A percentile compares a stretch with the other conserved stretches of the same genome.
These are phyloP conservation scores for Pleurotus pulmonarius DNA, from an alignment of 768 basidiomycete species.

Conservation along the genomic window DNA sequence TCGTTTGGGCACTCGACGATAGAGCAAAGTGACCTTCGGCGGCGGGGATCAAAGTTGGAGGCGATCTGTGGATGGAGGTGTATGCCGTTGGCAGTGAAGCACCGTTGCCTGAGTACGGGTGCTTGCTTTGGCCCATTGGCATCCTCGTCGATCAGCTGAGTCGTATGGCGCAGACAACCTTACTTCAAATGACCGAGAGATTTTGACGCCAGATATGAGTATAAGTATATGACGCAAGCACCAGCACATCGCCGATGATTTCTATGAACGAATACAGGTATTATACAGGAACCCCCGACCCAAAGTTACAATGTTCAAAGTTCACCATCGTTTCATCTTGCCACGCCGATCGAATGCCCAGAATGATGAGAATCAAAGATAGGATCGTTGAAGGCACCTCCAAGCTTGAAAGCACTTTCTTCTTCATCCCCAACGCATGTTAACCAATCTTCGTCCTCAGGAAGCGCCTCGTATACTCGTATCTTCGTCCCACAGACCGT, in stretches of 20 bases:
- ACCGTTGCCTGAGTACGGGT: not conserved
- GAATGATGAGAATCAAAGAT: constrained; percentile 23
- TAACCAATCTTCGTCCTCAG: constrained; percentile 1
- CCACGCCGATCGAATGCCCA: constrained; percentile 1
- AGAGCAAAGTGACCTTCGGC: constrained; percentile 17
- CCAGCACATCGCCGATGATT: too few species aligned
- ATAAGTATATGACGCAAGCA: too few species aligned
- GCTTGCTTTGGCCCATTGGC: not conserved
- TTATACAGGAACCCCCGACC: too few species aligned
- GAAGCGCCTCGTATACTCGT: constrained; percentile 6
- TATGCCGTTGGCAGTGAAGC: not conserved
- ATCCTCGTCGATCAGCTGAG: too few species aligned
- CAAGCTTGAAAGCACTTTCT: constrained; percentile 17
- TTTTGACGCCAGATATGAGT: too few species aligned
- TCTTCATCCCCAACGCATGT: constrained; percentile 9
- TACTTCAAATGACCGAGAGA: too few species aligned
- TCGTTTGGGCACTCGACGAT: constrained; percentile 34
- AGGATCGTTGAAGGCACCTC: constrained; percentile 26
- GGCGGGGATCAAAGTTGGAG: not conserved
- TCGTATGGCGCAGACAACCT: too few species aligned
- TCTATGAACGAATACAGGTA: too few species aligned
- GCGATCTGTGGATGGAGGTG: not conserved
- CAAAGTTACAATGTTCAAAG: too few species aligned
- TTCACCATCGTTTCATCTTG: too few species aligned
- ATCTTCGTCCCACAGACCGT: constrained; percentile 12